phyloP scores from a whole-genome alignment of 352 stramenopile species.

The Pythium oligandrum region DNA sequence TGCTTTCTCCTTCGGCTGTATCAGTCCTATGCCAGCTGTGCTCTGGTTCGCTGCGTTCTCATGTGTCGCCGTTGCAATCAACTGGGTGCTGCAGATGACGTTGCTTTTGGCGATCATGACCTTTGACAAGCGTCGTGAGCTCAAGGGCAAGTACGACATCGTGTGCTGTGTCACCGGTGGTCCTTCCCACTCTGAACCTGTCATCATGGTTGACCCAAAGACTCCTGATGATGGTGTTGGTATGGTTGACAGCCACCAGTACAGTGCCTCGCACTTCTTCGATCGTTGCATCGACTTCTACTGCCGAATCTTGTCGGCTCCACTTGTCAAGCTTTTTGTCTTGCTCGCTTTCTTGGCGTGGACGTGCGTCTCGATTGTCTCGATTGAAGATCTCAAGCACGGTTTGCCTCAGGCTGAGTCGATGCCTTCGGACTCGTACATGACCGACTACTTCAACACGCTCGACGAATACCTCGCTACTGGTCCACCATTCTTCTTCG shows the following conservation, averaged over 20 bases:
- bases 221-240: not conserved
- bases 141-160: constrained; percentile 52
- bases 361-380: constrained; percentile 46
- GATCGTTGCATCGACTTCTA: constrained; percentile 40
- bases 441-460: constrained; percentile 45
- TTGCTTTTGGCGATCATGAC: constrained; percentile 54
- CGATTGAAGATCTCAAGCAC: constrained; percentile 45
- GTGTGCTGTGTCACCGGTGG: constrained; percentile 30
- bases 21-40: constrained; percentile 60
- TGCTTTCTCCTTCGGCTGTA: constrained; percentile 45
- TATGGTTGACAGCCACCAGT: not conserved
- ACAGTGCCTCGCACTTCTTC: constrained; percentile 24
- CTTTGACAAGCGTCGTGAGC: constrained; percentile 65
- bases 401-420: constrained; percentile 47
- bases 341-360: constrained; percentile 42
- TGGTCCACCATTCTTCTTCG: constrained; percentile 55
- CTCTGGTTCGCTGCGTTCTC: constrained; percentile 60
- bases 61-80: constrained; percentile 36
- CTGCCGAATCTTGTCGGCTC: constrained; percentile 29
- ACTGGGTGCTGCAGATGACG: constrained; percentile 62
- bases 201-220: not conserved
- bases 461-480: constrained; percentile 42
- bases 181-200: not conserved
- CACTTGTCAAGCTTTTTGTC: constrained; percentile 50
- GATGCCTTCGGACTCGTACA: constrained; percentile 53